phyloP scores from a whole-genome alignment of 345 rosid species.

The Trapa bicornis region DNA sequence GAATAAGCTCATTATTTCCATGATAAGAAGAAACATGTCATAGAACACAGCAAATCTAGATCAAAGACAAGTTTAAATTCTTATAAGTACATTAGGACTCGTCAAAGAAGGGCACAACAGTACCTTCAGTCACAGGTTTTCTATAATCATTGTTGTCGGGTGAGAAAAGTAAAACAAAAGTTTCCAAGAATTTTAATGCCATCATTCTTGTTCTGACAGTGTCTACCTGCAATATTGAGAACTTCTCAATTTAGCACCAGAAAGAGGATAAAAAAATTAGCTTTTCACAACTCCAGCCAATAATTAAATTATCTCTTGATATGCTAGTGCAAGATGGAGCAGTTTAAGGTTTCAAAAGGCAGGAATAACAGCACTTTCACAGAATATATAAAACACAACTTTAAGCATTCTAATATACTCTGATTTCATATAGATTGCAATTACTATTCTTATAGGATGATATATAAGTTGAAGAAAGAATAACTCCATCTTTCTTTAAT shows the following conservation, averaged over 20 bases:
- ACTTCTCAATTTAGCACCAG: background rate
- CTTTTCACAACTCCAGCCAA: background rate
- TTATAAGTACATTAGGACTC: background rate
- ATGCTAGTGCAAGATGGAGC: background rate
- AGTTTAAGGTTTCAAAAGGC: background rate
- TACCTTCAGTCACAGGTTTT: constrained; percentile 52
- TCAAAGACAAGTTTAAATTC: background rate
- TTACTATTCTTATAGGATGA: background rate
- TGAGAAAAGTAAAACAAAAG: constrained; percentile 59
- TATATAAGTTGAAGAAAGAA: background rate
- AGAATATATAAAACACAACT: background rate
- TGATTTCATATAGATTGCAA: background rate
- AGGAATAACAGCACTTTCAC: background rate
- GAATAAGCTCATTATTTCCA: constrained; percentile 6
- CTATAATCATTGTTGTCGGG: constrained; percentile 53
- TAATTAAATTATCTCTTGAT: background rate
- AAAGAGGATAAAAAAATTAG: background rate
- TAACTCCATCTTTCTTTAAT: background rate
- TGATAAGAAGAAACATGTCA: background rate
- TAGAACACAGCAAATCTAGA: background rate
- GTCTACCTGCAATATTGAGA: constrained; percentile 55
- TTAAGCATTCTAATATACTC: background rate
- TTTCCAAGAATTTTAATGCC: constrained; percentile 90
- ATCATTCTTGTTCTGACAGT: constrained; percentile 52
- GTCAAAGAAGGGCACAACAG: background rate